A percentile compares a stretch with the other conserved stretches of the same genome.
Conservation (phyloP, 2,329 filamentous ascomycete genomes). For the Dothideomycetes sp. region DNA sequence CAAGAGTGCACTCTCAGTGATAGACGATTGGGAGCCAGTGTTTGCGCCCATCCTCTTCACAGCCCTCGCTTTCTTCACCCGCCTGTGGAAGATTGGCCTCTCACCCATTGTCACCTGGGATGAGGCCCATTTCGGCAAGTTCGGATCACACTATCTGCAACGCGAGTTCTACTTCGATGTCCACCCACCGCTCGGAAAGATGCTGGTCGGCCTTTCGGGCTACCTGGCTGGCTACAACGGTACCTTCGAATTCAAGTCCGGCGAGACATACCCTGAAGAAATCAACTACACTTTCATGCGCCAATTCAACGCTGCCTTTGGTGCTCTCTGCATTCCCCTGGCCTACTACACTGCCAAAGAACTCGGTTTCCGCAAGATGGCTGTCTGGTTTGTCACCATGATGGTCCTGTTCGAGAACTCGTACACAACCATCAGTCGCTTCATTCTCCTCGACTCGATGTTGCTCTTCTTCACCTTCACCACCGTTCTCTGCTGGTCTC, state of each 20-base stretch:
- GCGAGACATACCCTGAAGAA: slow-evolving; percentile 86
- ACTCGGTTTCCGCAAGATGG: slow-evolving; percentile 73
- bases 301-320: slow-evolving; percentile 91
- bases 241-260: slow-evolving; percentile 98
- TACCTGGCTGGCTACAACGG: slow-evolving; percentile 97
- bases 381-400: slow-evolving; percentile 88
- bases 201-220: slow-evolving; percentile 92
- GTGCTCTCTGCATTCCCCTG: slow-evolving; percentile 82
- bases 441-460: slow-evolving; percentile 98
- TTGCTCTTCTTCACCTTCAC: slow-evolving; percentile 97
- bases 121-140: slow-evolving; percentile 86
- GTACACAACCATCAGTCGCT: slow-evolving; percentile 96
- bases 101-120: slow-evolving; percentile 69
- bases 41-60: slow-evolving; percentile 57
- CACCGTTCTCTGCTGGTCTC: slow-evolving; percentile 93
- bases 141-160: slow-evolving; percentile 97
- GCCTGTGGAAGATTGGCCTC: slow-evolving; percentile 58
- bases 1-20: slow-evolving; percentile 51
- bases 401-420: slow-evolving; percentile 99
- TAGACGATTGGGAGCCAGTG: slow-evolving; percentile 54
- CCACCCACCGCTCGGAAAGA: slow-evolving; percentile 93
- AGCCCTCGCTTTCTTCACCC: slow-evolving; percentile 54
- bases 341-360: slow-evolving; percentile 94
- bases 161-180: slow-evolving; percentile 99
- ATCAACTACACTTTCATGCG: slow-evolving; percentile 98